phyloP scores from a whole-genome alignment of 176 grass and related monocot species.

The Rhynchospora pubera region DNA sequence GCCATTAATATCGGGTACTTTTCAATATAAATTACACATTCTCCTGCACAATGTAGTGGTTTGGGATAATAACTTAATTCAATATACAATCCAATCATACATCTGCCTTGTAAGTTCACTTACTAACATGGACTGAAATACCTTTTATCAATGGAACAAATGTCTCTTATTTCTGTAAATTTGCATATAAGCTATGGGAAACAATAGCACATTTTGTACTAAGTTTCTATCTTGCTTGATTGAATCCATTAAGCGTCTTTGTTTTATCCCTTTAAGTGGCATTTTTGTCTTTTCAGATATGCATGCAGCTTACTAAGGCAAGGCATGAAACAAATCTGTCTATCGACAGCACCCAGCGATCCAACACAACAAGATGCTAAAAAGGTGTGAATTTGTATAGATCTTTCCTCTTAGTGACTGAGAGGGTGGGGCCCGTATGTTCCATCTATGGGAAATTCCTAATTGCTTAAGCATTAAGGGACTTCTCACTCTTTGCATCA shows the following conservation, averaged over 20 bases:
- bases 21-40: conserved; percentile 6
- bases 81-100: neutral
- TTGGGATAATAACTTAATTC: neutral
- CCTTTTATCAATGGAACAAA: conserved; percentile 13
- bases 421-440: neutral
- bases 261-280: neutral
- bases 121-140: neutral
- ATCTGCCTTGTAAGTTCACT: neutral
- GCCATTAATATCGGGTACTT: conserved; percentile 97
- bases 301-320: conserved; percentile 97
- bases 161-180: conserved; percentile 7
- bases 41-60: neutral
- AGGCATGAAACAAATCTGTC: conserved; percentile 83
- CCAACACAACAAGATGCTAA: conserved; percentile 69
- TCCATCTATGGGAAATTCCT: neutral
- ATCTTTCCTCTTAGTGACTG: conserved; percentile 19
- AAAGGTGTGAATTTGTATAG: conserved; percentile 46
- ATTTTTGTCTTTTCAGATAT: conserved; percentile 65
- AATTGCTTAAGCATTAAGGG: neutral
- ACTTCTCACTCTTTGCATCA: neutral
- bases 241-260: neutral
- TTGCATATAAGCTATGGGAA: neutral
- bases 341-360: conserved; percentile 53
- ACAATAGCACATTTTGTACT: neutral
- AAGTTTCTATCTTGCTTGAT: neutral